Evolutionary conservation across 441 rosid genomes (phyloP), one percentile per base, ranked within the genome.

Genomic region (Eutrema salsugineum): DNA sequence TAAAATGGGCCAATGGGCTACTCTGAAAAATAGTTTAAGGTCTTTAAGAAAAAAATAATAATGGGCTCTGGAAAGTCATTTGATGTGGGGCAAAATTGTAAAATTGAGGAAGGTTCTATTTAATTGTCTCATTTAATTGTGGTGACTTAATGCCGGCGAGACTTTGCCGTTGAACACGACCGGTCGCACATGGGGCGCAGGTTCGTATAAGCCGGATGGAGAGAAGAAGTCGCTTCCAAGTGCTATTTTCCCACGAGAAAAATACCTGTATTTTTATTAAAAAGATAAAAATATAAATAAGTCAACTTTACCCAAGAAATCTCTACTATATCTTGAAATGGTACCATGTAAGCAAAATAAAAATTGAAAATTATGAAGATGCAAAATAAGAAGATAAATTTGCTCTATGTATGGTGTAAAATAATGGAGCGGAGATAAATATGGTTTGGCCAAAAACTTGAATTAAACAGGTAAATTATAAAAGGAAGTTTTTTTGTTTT

Each of bases 61-160:
- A 47, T 72, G 71, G 77, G 71, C 71, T 38, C 51, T 28, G 65
- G 17, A 35, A 65, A 72, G 43, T 65, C 14, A 36, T 30, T 51
- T 36, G 15, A 56, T 17, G 43, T 56, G 40, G 61, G 72, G 47
- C 5, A 58, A 55, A 16, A 38, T 4, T 42, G 67, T 66, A 36
- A 49, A 30, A 8, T 3, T 5, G 51, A 28, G 61, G 77, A 65
- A 73, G 71, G 66, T 50, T 73, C 78, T 58, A 30, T 39, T 39
- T 14, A 38, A 12, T 36, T 11, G 50, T n/a, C 27, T 20, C 66
- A 24, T 19, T 8, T 19, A 40, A 8, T 40, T 51, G 22, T 64
- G 58, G 36, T 64, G 77, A 64, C 59, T 46, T 46, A 1, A 64
- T 8, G 70, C 17, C 70, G 11, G 59, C 63, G 22, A 5, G 50